Evolutionary conservation across 352 stramenopile species (phyloP).

Genomic region (Phytophthora sansomeana): DNA sequence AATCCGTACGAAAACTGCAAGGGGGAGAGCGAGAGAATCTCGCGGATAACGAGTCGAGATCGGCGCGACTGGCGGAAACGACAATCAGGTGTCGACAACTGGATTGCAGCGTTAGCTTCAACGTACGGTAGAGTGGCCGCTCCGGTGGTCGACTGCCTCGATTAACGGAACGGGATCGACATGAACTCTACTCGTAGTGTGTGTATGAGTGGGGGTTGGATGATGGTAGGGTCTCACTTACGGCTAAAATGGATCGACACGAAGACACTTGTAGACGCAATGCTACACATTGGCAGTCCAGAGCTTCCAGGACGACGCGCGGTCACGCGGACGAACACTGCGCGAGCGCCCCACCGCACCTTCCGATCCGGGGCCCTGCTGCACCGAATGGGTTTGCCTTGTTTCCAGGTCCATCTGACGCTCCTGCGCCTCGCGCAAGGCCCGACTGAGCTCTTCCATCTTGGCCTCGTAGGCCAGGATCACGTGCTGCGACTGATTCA

Average conservation of each 20-base stretch:
- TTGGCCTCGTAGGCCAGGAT: conserved; percentile 78
- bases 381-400: conserved; percentile 23
- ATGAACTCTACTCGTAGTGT: not conserved
- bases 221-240: conserved; percentile 13
- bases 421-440: conserved; percentile 62
- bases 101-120: not conserved
- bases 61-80: conserved; percentile 23
- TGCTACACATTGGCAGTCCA: conserved; percentile 45
- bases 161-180: not conserved
- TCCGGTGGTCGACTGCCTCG: conserved; percentile 28
- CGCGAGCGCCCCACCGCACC: conserved; percentile 18
- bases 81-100: not conserved
- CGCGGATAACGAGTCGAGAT: conserved; percentile 1
- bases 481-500: conserved; percentile 69
- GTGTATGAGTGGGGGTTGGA: conserved; percentile 1
- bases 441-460: conserved; percentile 73
- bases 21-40: conserved; percentile 7
- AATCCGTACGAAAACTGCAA: conserved; percentile 2
- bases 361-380: conserved; percentile 17
- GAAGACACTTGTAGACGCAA: not conserved
- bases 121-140: not conserved
- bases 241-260: conserved; percentile 22
- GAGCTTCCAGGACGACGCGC: conserved; percentile 47
- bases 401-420: conserved; percentile 37
- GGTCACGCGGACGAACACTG: conserved; percentile 28